phyloP scores from a whole-genome alignment of 306 rosid species.

The Medicago truncatula region DNA sequence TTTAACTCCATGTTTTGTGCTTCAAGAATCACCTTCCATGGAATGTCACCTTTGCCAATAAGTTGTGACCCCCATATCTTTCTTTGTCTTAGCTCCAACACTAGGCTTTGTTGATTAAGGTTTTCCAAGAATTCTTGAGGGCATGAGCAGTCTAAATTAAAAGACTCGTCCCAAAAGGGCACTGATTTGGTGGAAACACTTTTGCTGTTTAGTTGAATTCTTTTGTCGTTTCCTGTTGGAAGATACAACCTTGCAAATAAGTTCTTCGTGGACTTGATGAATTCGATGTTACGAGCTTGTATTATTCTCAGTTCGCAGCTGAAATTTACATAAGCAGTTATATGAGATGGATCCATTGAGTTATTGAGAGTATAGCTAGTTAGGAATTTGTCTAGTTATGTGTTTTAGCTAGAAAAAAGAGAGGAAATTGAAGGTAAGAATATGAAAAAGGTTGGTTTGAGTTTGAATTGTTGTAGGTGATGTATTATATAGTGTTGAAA shows the following conservation, averaged over 20 bases:
- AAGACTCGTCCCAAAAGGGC: conserved; percentile 71
- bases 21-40: conserved; percentile 63
- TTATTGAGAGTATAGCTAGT: conserved; percentile 1
- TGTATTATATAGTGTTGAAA: background rate
- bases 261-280: conserved; percentile 45
- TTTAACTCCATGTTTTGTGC: conserved; percentile 67
- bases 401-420: too few species aligned
- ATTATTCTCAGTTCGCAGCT: conserved; percentile 61
- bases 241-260: conserved; percentile 65
- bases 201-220: conserved; percentile 53
- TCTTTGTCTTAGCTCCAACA: conserved; percentile 71
- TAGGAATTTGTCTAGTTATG: background rate
- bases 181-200: conserved; percentile 49
- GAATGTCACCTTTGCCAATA: conserved; percentile 69
- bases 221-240: conserved; percentile 52
- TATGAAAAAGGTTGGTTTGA: conserved; percentile 8
- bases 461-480: conserved; percentile 16
- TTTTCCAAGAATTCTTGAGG: conserved; percentile 50
- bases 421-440: background rate
- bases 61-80: conserved; percentile 62
- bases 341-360: conserved; percentile 49
- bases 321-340: conserved; percentile 46
- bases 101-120: conserved; percentile 61
- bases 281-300: conserved; percentile 52
- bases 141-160: conserved; percentile 70